Base-by-base conservation (phyloP, 257 asterid species). In the Plantago ovata region DNA sequence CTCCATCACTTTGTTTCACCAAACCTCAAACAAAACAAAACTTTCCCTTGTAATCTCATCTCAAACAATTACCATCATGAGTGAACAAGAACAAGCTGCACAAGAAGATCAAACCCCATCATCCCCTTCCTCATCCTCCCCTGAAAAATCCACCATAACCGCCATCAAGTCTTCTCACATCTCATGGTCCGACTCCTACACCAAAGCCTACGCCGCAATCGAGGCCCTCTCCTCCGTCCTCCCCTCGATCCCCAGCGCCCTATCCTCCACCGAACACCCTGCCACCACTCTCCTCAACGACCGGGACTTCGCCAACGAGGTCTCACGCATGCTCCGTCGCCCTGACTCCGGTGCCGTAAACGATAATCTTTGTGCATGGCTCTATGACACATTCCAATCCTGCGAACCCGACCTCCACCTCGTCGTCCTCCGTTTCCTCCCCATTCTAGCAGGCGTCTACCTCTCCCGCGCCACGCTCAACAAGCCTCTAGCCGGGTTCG, bases 361-460 rank as follows among this genome's bases (percentile, higher is more conserved):
- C 54, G 84, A 92, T 77, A 68, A 64, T 73, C 85, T 92, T 53
- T 92, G 96, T 66, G 94, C 93, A 2, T 92, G 98, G 98, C 93
- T 92, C 32, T 92, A 88, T 79, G 96, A 92, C 65, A 88, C 98
- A 20, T 92, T 92, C 81, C 94, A 84, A 68, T 70, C 96, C 63
- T 62, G 76, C 61, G 78, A 72, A 42, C 75, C 84, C 10, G 83
- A 81, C 40, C 98, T 92, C 68, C 95, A 82, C 22, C 79, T 92
- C 16, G 87, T 82, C 40, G 96, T 92, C 64, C 95, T 88, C 75
- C 81, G 86, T 16, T 88, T 77, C 69, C 62, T 92, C 59, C 98
- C 98, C 4, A 52, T 69, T 60, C 70, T 92, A 13, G 87, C 85
- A 47, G 96, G 95, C 13, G 83, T 77, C 7, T 92, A 92, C 69